Base-by-base conservation (phyloP, 2,329 filamentous ascomycete genomes). In the Penicillium capsulatum region DNA sequence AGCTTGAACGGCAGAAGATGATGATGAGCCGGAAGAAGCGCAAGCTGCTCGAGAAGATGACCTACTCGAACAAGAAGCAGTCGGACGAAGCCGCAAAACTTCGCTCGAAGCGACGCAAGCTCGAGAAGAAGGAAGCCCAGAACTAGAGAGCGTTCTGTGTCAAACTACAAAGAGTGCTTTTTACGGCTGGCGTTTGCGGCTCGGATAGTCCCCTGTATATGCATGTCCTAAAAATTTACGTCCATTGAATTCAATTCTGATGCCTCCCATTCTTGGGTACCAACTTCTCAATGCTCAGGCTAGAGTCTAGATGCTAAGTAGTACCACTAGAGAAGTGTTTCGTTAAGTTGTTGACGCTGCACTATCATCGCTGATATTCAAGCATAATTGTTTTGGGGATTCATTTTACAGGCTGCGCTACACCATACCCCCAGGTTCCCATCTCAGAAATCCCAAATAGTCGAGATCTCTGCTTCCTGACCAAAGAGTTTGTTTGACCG, bases 21-120 rank as follows among this genome's bases (percentile, higher is more conserved):
- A 98, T 98, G 92, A 83, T 97, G 74, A 86, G 85, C 67, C 86
- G 94, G 68, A 92, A 94, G 79, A 98, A 97, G 81, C 78, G 92
- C 59, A 96, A 96, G 81, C 73, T 96, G 59, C 84, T 91, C 53
- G 92, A 97, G 74, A 92, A 96, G 74, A 98, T 98, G 87, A 77
- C 89, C 61, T 94, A 94, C 69, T 89, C 82, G 47, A 95, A 96
- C 69, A 90, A 84, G 70, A 90, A 92, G 77, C 86, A 88, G 74
- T 91, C 91, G 53, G 84, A 81, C 17, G 88, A 95, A 71, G 86
- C 91, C 33, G 84, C 91, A 72, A 86, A 83, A 70, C 71, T 98
- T 64, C 79, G 90, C 54, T 78, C 76, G 41, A 98, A 98, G 83
- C 81, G 87, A 68, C 86, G 92, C 70, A 94, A 81, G 77, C 67